These are phyloP conservation scores for Takakia lepidozioides DNA, from an alignment of 225 moss, liverwort and hornwort species.

Conservation along the genomic window DNA sequence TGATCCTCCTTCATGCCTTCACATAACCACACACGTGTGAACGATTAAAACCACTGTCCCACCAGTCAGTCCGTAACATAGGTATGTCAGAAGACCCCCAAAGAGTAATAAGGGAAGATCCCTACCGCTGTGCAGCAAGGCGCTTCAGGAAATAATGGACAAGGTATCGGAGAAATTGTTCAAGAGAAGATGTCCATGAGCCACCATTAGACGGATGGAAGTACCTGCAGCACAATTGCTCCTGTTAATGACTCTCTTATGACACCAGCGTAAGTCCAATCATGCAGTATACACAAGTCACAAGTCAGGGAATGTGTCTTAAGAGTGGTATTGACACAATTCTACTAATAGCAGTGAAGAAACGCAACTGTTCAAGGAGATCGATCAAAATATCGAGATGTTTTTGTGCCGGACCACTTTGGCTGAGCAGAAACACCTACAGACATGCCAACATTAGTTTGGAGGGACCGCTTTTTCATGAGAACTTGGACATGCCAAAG, in stretches of 20 bases:
- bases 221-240: slow-evolving; percentile 48
- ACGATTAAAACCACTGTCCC: no score
- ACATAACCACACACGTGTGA: slow-evolving; percentile 13
- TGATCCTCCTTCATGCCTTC: slow-evolving; percentile 19
- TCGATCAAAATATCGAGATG: slow-evolving; percentile 74
- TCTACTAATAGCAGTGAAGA: no score
- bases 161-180: slow-evolving; percentile 81
- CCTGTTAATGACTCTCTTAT: no score
- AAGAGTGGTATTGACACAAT: no score
- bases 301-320: no score
- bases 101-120: no score
- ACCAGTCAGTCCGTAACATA: no score
- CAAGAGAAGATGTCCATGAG: slow-evolving; percentile 84
- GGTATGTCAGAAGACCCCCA: no score
- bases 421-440: slow-evolving; percentile 70
- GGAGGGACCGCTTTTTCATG: no score
- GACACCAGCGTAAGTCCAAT: no score
- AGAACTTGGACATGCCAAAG: no score
- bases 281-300: no score
- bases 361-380: slow-evolving; percentile 92
- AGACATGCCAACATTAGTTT: slow-evolving; percentile 16
- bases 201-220: slow-evolving; percentile 99
- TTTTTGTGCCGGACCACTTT: slow-evolving; percentile 56
- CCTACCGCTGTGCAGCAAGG: slow-evolving; percentile 71
- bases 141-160: slow-evolving; percentile 89